A percentile compares a stretch with the other conserved stretches of the same genome.
Conservation (phyloP, 805 yeast genomes). For the Candida railenensis region DNA sequence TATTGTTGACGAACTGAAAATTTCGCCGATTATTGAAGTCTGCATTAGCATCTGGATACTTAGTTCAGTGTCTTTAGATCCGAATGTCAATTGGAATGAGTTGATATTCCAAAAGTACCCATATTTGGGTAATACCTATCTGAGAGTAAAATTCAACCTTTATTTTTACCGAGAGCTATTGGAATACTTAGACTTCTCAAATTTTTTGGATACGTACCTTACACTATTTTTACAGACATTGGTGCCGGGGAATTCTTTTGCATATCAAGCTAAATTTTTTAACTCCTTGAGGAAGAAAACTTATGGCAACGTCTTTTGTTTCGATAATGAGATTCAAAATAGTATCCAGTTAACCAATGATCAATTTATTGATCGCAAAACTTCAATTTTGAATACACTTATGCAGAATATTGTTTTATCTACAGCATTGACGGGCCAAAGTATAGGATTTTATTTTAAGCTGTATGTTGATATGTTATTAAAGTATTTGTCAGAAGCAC, state of each 20-base stretch:
- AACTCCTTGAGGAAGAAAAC: conserved; percentile 14
- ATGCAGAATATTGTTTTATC: conserved; percentile 18
- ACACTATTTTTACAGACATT: conserved; percentile 23
- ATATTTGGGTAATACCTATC: conserved; percentile 36
- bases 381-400: conserved; percentile 17
- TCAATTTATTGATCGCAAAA: conserved; percentile 18
- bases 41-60: conserved; percentile 31
- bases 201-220: conserved; percentile 21
- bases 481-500: background rate
- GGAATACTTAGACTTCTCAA: conserved; percentile 16
- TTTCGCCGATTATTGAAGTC: conserved; percentile 23
- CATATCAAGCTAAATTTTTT: conserved; percentile 24
- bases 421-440: conserved; percentile 7
- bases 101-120: conserved; percentile 37
- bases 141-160: conserved; percentile 33
- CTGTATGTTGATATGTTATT: conserved; percentile 8
- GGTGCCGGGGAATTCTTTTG: conserved; percentile 23
- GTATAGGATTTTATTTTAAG: conserved; percentile 16
- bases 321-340: conserved; percentile 11
- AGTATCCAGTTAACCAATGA: conserved; percentile 11
- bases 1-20: conserved; percentile 17
- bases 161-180: conserved; percentile 26
- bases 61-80: conserved; percentile 12
- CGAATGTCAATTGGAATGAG: conserved; percentile 31
- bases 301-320: conserved; percentile 15